Evolutionary conservation across 441 rosid genomes (phyloP), one percentile per base, ranked within the genome.

Genomic region (Oxalis stricta): DNA sequence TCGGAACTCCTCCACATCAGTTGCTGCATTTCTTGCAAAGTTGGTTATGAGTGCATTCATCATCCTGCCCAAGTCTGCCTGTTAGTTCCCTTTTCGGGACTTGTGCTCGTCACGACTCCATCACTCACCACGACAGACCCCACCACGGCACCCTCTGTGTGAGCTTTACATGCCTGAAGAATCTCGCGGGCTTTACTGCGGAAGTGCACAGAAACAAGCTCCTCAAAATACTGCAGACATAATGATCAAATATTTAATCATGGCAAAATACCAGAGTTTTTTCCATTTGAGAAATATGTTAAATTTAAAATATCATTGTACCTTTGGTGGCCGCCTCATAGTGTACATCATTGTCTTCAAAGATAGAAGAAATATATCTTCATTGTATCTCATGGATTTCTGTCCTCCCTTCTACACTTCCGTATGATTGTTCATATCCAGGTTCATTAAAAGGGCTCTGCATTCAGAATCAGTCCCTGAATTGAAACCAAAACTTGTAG

Each of bases 401-500:
- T 0, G n/a, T 64, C 36, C 59, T 63, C 35, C 78, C 76, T 6
- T 35, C 57, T 14, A 9, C 44, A 11, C 73, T 72, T 7, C 5
- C 20, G 52, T 53, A 61, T 7, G 53, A 34, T 5, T 28, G n/a
- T 45, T 64, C 78, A 50, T 61, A 60, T 16, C 79, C 79, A 50
- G 85, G 85, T 68, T 77, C 85, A 37, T 77, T 77, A 50, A 66
- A 64, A 77, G 19, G 85, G 85, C 30, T 52, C 54, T 16, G 56
- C 56, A 66, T 71, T 77, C 50, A 77, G 58, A 56, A 77, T 66
- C 35, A 77, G 65, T 49, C 62, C 82, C 53, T 77, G 82, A 49
- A 74, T 71, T 2, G 85, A 77, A 22, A 77, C 73, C 74, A 77
- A 58, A 62, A 77, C 82, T 56, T 77, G 85, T 19, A 74, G 69